Base-by-base conservation (phyloP, 331 rosid genomes). In the Cydonia oblonga region DNA sequence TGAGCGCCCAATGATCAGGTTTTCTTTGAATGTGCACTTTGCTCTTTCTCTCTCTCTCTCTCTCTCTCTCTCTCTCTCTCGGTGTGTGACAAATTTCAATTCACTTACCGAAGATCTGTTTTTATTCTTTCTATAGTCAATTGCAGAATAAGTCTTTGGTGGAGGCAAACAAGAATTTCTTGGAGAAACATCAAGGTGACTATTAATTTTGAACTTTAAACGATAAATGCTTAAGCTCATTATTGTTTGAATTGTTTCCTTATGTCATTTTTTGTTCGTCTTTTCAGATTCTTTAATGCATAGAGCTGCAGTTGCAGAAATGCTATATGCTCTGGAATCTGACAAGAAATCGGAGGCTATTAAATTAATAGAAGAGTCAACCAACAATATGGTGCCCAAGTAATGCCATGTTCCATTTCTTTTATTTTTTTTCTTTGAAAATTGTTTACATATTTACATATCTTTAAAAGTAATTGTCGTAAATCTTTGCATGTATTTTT, bases 1-100 rank as follows among this genome's bases (percentile, higher is more conserved):
- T 35, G 98, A 93, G 84, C 92, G 96, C 58, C 81, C 95, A 66
- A 69, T 84, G 59, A 88, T 91, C 81, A 95, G 99, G 99, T 95
- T 86, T 60, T 57, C 77, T 59, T 52, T 26, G 46, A 29, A 49
- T 15, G 57, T 33, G 19, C 72, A n/a, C 28, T 12, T 38, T 40
- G 15, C 28, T 46, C 61, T 29, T 16, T 44, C 9, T 60, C 52
- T 5, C 25, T 35, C 23, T 59, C 53, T 68, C 67, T 54, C 13
- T 67, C 60, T 14, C 30, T 29, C n/a, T 26, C 51, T 67, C 59
- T 13, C 30, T 29, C 19, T 25, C 30, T 7, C 38, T 32, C 32
- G 4, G 40, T 64, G 9, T 15, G 6, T 18, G 56, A 42, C 54
- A 22, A 38, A 56, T 32, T 68, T 52, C 20, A 63, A 19, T 19